Percentiles rank a stretch among this genome's conserved stretches.
Conservation (phyloP, 768 basidiomycete genomes). For the Tremella yokohamensis region DNA sequence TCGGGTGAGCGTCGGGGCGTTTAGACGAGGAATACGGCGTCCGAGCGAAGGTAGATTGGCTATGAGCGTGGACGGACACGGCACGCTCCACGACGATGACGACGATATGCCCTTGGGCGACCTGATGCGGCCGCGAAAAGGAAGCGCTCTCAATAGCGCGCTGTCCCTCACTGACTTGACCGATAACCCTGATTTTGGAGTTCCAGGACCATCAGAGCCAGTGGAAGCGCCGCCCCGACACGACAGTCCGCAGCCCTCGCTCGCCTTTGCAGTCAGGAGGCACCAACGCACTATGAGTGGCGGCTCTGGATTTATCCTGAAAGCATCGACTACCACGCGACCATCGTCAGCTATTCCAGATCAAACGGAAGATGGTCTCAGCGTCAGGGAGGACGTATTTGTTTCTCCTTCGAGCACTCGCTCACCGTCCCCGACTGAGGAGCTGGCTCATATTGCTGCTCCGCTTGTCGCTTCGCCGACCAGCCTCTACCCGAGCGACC, state of each 20-base stretch:
- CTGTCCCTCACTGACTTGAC: neutral
- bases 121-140: conserved; percentile 9
- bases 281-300: neutral
- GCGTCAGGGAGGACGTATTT: neutral
- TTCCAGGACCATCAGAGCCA: neutral
- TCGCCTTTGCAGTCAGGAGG: neutral
- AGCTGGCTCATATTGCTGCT: neutral
- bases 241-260: neutral
- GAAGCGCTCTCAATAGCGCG: neutral
- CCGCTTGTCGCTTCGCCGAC: neutral
- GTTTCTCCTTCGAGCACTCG: neutral
- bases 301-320: neutral
- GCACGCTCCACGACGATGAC: conserved; percentile 23
- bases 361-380: neutral
- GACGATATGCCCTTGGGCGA: conserved; percentile 41
- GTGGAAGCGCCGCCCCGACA: neutral
- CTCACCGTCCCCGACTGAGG: neutral
- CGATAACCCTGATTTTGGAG: neutral
- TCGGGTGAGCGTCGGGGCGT: conserved; percentile 37
- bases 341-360: neutral
- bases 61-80: conserved; percentile 26
- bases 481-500: neutral
- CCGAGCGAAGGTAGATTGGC: conserved; percentile 25
- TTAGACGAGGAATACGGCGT: conserved; percentile 35
- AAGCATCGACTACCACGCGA: neutral